Evolutionary conservation across 306 rosid genomes (phyloP).

Genomic region (Dicorynia guianensis): DNA sequence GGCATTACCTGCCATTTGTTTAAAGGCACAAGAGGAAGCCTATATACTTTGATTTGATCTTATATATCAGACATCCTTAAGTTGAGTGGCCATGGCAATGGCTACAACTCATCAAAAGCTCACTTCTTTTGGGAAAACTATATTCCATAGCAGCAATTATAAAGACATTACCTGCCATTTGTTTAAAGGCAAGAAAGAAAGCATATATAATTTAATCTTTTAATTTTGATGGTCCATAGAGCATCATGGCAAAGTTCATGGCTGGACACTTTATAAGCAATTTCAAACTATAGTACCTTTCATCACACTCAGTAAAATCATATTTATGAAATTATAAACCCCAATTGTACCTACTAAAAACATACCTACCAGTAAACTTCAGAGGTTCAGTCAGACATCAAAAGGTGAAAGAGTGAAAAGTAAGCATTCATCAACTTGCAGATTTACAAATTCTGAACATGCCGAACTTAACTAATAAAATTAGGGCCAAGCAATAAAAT

Average conservation of each 20-base stretch:
- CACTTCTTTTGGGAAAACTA: no score
- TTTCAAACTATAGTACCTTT: slow-evolving; percentile 13
- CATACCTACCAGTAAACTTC: slow-evolving; percentile 16
- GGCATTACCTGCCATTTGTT: background rate
- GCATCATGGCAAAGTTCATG: slow-evolving; percentile 16
- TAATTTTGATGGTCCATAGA: background rate
- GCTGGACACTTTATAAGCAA: slow-evolving; percentile 4
- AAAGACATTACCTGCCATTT: no score
- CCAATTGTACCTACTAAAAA: slow-evolving; percentile 24
- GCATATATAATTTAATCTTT: background rate
- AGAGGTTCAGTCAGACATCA: background rate
- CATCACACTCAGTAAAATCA: slow-evolving; percentile 14
- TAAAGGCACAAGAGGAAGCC: background rate
- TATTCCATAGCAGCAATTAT: no score
- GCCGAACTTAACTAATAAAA: background rate
- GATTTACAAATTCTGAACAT: slow-evolving; percentile 20
- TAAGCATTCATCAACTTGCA: slow-evolving; percentile 5
- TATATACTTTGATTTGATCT: slow-evolving; percentile 11
- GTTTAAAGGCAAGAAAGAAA: no score
- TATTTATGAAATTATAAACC: slow-evolving; percentile 17
- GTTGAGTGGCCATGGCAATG: slow-evolving; percentile 50
- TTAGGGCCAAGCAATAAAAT: background rate
- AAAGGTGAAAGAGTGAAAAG: slow-evolving; percentile 5
- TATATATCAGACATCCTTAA: slow-evolving; percentile 62
- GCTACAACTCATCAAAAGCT: no score